These are phyloP conservation scores for Saccharomycopsis synnaedendra DNA, from an alignment of 805 yeast genomes.

Conservation along the genomic window DNA sequence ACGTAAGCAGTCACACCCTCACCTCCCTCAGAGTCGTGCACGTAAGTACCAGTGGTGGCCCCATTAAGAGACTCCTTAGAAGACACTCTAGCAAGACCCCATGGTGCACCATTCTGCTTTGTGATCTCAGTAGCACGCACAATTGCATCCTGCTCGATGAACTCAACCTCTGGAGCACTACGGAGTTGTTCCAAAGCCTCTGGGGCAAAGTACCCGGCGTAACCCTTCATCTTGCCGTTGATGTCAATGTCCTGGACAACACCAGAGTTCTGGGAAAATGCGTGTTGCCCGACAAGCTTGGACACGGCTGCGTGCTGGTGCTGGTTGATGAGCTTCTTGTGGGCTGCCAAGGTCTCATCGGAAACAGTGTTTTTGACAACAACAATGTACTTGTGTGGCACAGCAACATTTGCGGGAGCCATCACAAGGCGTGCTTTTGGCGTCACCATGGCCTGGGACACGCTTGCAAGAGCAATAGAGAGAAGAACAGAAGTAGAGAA, in stretches of 20 bases:
- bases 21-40: constrained; percentile 49
- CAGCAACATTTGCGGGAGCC: constrained; percentile 25
- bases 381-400: constrained; percentile 11
- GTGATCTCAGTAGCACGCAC: constrained; percentile 27
- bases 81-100: constrained; percentile 65
- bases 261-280: constrained; percentile 24
- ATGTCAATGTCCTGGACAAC: constrained; percentile 54
- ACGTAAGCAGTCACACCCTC: constrained; percentile 46
- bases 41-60: constrained; percentile 37
- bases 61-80: constrained; percentile 50
- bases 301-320: constrained; percentile 29
- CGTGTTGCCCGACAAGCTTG: constrained; percentile 17
- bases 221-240: constrained; percentile 43
- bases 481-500: constrained; percentile 19
- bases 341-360: constrained; percentile 44
- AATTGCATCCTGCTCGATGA: constrained; percentile 49
- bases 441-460: constrained; percentile 44
- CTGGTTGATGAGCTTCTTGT: constrained; percentile 35
- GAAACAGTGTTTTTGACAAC: constrained; percentile 17
- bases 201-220: constrained; percentile 73
- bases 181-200: constrained; percentile 65
- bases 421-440: not conserved
- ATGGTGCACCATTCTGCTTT: constrained; percentile 52
- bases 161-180: constrained; percentile 48
- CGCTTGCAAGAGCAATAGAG: constrained; percentile 25